Base-by-base conservation (phyloP, 441 rosid species). In the Hura crepitans region DNA sequence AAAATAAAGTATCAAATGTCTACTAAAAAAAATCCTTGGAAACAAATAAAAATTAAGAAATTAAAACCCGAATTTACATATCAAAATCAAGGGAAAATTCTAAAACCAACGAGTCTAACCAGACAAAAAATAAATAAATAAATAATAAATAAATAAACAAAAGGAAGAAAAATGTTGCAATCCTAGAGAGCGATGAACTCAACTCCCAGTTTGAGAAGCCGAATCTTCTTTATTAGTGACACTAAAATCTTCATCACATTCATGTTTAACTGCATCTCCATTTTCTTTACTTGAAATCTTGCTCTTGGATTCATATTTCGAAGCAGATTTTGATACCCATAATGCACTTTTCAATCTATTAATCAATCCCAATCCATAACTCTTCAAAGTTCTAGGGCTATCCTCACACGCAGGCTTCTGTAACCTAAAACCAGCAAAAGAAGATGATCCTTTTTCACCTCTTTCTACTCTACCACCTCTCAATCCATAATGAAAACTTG, bases 261-360 rank as follows among this genome's bases (percentile, higher is more conserved):
- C 63, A 18, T 62, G 33, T 0, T 43, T 62, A 54, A 15, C 10
- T 18, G 27, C 56, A 63, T 1, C 28, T 20, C 35, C 78, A 13
- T 70, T 68, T 46, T 45, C 75, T 73, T 77, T 68, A 37, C 78
- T 9, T 37, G 74, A 10, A 55, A 61, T 17, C 58, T 71, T 72
- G 25, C 75, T 78, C 4, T 50, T 45, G 15, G 70, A 12, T 28
- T 58, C 68, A 14, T 58, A 71, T 74, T 79, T 76, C 0, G 80
- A 62, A 54, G 74, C 45, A 28, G 78, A 72, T 66, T 74, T 88
- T 0, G 87, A 73, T 51, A 72, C 73, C 71, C 82, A 68, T 25
- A 89, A 85, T n/a, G 80, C 85, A 7, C 56, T 75, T 80, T 81
- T 92, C 28, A 92, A 65, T 50, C 90, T 90, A 13, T 59, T 73